A percentile compares a stretch with the other conserved stretches of the same genome.
Conservation (phyloP, 2,329 filamentous ascomycete genomes). For the Penicillium sp. region DNA sequence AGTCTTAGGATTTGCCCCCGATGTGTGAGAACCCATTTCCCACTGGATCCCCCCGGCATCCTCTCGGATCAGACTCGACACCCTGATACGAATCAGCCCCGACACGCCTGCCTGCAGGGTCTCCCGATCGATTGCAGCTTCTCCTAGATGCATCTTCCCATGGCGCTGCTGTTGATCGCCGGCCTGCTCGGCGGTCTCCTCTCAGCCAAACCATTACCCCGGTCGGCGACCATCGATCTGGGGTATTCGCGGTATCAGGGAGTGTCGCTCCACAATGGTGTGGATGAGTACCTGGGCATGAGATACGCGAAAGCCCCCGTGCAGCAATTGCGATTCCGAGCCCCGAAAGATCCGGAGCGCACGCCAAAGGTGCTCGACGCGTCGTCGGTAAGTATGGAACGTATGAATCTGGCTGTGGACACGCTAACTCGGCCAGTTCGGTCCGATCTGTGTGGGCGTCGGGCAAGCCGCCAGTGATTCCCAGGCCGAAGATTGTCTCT, state of each 20-base stretch:
- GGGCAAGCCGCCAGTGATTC: constrained; percentile 60
- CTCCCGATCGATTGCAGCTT: no score
- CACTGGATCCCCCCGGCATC: no score
- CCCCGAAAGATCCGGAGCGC: constrained; percentile 57
- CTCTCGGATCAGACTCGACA: no score
- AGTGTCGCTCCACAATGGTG: constrained; percentile 50
- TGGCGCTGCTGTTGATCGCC: background rate
- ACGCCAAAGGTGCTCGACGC: constrained; percentile 48
- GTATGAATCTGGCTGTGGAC: background rate
- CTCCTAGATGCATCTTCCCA: no score
- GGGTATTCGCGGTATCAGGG: constrained; percentile 65
- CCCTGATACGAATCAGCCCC: no score
- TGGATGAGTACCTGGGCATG: constrained; percentile 69
- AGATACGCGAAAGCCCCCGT: constrained; percentile 67
- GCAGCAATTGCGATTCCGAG: constrained; percentile 60
- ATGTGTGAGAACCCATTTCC: no score
- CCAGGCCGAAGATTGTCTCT: constrained; percentile 37
- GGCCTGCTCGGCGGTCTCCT: constrained; percentile 9
- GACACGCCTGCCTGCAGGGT: no score
- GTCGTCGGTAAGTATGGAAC: constrained; percentile 39
- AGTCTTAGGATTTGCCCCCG: no score
- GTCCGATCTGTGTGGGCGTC: constrained; percentile 60
- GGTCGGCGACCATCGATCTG: constrained; percentile 51
- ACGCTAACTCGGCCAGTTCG: constrained; percentile 27
- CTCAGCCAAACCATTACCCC: constrained; percentile 5